Evolutionary conservation across 345 rosid genomes (phyloP).

Genomic region (Turritis glabra): DNA sequence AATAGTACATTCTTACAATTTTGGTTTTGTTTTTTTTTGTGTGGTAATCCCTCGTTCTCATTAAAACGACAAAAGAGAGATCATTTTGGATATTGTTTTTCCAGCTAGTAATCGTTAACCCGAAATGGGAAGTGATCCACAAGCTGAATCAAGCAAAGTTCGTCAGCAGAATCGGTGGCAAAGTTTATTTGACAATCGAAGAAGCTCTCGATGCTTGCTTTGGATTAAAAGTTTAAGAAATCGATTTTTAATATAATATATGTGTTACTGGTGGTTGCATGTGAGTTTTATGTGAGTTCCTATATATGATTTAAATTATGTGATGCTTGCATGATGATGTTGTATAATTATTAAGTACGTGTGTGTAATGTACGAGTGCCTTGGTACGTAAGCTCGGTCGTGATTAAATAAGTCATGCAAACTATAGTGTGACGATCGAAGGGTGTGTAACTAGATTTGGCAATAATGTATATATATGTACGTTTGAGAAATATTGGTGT

Average conservation of each 20-base stretch:
- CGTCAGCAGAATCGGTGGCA: conserved; percentile 61
- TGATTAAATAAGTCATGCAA: conserved; percentile 32
- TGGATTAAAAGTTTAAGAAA: conserved; percentile 30
- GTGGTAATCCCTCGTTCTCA: not conserved
- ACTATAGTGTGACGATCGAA: conserved; percentile 11
- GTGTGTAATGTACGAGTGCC: conserved; percentile 16
- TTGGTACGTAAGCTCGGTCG: conserved; percentile 26
- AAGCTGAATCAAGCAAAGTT: conserved; percentile 68
- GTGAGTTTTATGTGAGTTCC: conserved; percentile 2
- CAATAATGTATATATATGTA: conserved; percentile 14
- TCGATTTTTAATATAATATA: not conserved
- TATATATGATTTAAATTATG: not conserved
- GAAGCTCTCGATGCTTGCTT: conserved; percentile 73
- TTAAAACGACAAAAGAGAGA: not conserved
- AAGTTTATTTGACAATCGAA: conserved; percentile 58
- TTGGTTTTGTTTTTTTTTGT: too few species aligned
- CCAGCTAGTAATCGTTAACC: conserved; percentile 75
- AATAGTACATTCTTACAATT: not conserved
- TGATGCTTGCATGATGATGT: conserved; percentile 22
- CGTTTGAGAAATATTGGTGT: conserved; percentile 16
- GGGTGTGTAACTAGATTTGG: conserved; percentile 20
- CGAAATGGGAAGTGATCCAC: conserved; percentile 83
- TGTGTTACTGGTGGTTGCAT: conserved; percentile 16
- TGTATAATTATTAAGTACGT: conserved; percentile 26
- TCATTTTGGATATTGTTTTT: not conserved